phyloP scores from a whole-genome alignment of 768 basidiomycete species.

The Trametes coccinea region DNA sequence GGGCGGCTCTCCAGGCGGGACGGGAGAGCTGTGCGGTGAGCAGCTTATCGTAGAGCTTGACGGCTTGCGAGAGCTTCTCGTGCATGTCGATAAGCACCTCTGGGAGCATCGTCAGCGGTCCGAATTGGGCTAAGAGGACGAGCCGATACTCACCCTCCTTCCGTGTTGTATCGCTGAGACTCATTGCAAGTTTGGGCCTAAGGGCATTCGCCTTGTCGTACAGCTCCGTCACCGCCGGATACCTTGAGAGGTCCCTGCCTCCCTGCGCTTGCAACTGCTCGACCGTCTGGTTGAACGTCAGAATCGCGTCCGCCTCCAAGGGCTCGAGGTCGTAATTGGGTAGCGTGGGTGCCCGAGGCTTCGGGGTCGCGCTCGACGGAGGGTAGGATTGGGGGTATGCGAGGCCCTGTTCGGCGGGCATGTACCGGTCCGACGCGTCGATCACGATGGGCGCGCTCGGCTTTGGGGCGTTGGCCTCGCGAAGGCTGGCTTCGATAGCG shows the following conservation, averaged over 20 bases:
- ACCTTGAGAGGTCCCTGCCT: constrained; percentile 73
- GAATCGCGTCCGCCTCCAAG: constrained; percentile 79
- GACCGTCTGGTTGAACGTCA: constrained; percentile 90
- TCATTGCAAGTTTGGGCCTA: constrained; percentile 80
- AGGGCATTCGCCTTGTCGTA: constrained; percentile 80
- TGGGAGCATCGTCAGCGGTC: constrained; percentile 31
- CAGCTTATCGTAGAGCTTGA: constrained; percentile 87
- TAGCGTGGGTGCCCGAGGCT: constrained; percentile 50
- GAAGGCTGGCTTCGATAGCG: constrained; percentile 92
- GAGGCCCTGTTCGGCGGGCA: constrained; percentile 21
- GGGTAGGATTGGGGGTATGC: constrained; percentile 49
- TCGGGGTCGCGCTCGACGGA: constrained; percentile 41
- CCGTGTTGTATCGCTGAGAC: constrained; percentile 78
- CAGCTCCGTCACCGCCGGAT: constrained; percentile 81
- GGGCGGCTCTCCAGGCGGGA: constrained; percentile 56
- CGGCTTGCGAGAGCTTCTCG: constrained; percentile 88
- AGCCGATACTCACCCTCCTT: constrained; percentile 69
- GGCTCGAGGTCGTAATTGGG: constrained; percentile 82
- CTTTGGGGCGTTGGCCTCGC: constrained; percentile 77
- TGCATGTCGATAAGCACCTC: constrained; percentile 94
- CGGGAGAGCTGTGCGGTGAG: constrained; percentile 80
- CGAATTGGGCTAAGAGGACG: background rate
- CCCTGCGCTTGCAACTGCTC: constrained; percentile 81
- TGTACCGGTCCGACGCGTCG: constrained; percentile 45
- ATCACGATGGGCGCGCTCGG: constrained; percentile 74